phyloP scores from a whole-genome alignment of 2,329 filamentous ascomycete genomes.

The Stagonosporopsis rhizophila region DNA sequence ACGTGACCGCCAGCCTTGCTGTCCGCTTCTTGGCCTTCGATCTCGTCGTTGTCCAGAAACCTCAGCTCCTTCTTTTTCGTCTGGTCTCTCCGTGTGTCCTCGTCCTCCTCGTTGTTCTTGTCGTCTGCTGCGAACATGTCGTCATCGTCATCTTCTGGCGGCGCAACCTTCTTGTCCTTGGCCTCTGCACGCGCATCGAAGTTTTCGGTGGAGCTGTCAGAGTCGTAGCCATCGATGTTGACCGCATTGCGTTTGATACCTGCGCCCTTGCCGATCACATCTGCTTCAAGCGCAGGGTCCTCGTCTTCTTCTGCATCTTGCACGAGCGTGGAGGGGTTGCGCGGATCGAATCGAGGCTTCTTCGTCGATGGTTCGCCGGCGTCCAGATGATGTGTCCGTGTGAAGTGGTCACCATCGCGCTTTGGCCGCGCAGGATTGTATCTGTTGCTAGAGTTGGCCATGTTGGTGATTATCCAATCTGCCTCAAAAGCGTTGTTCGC shows the following conservation, averaged over 20 bases:
- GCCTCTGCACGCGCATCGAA: slow-evolving; percentile 77
- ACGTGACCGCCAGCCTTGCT: slow-evolving; percentile 78
- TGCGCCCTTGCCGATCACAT: slow-evolving; percentile 81
- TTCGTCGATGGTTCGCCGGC: slow-evolving; percentile 65
- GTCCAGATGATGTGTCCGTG: slow-evolving; percentile 73
- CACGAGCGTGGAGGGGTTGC: slow-evolving; percentile 91
- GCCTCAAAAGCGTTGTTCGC: background rate
- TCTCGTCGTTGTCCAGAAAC: slow-evolving; percentile 68
- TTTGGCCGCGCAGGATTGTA: slow-evolving; percentile 74
- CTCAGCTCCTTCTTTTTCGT: slow-evolving; percentile 68
- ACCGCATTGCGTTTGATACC: slow-evolving; percentile 90
- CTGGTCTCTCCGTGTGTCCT: slow-evolving; percentile 58
- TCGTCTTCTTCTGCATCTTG: slow-evolving; percentile 79
- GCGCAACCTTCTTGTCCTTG: slow-evolving; percentile 54
- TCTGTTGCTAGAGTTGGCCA: slow-evolving; percentile 40
- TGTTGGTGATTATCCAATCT: slow-evolving; percentile 4
- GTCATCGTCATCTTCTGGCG: slow-evolving; percentile 61
- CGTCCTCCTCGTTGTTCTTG: slow-evolving; percentile 61
- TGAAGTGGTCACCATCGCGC: slow-evolving; percentile 81
- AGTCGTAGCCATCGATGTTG: slow-evolving; percentile 96
- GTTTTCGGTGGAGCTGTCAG: slow-evolving; percentile 88
- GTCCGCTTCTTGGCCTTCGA: slow-evolving; percentile 77
- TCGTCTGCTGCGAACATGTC: slow-evolving; percentile 88
- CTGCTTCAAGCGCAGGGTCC: slow-evolving; percentile 81
- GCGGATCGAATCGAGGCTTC: slow-evolving; percentile 90